phyloP scores from a whole-genome alignment of 2,329 filamentous ascomycete genomes.

The Shiraia sp. region DNA sequence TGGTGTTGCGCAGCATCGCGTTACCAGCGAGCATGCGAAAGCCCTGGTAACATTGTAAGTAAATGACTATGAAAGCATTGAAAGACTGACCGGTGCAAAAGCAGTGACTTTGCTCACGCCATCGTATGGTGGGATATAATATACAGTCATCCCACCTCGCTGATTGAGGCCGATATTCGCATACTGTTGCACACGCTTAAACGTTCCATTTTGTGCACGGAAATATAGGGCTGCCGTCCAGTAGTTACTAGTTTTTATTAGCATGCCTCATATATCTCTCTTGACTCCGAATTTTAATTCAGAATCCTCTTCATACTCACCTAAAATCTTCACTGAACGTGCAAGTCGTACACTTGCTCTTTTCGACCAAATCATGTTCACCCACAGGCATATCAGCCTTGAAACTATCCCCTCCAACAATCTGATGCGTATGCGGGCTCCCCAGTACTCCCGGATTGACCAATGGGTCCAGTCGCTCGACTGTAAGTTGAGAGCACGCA shows the following conservation, averaged over 20 bases:
- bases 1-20: slow-evolving; percentile 32
- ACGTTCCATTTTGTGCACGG: slow-evolving; percentile 34
- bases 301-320: slow-evolving; percentile 1
- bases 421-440: slow-evolving; percentile 36
- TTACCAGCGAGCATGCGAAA: slow-evolving; percentile 56
- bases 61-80: not conserved
- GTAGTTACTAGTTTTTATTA: slow-evolving; percentile 22
- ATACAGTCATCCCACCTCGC: slow-evolving; percentile 35
- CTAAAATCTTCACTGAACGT: slow-evolving; percentile 29
- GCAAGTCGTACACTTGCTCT: slow-evolving; percentile 34
- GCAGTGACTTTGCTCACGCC: slow-evolving; percentile 31
- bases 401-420: slow-evolving; percentile 35
- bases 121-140: slow-evolving; percentile 38
- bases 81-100: slow-evolving; percentile 27
- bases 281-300: not conserved
- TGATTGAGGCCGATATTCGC: slow-evolving; percentile 27
- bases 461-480: slow-evolving; percentile 33
- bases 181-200: slow-evolving; percentile 34
- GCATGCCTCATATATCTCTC: not conserved
- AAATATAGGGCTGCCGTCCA: slow-evolving; percentile 39
- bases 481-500: slow-evolving; percentile 33
- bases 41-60: slow-evolving; percentile 41
- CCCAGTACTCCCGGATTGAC: slow-evolving; percentile 32
- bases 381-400: slow-evolving; percentile 28
- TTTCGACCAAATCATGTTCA: slow-evolving; percentile 24